A percentile compares a stretch with the other conserved stretches of the same genome.
phyloP scores from a whole-genome alignment of 2,329 filamentous ascomycete genomes.

The Coniochaeta sp. region DNA sequence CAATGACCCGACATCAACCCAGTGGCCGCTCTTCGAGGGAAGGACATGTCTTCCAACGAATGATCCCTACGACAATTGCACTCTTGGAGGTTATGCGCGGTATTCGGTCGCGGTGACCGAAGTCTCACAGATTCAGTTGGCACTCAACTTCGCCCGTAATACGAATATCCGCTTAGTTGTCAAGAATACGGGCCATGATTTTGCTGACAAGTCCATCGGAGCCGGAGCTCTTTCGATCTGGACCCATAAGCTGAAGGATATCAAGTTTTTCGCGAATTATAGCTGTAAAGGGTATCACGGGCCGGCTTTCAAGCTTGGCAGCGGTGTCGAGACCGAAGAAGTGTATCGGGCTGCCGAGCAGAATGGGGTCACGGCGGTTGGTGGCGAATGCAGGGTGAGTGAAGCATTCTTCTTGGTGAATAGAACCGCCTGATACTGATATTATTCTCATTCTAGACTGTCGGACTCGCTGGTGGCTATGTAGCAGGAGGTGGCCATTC shows the following conservation, averaged over 20 bases:
- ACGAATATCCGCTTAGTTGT: slow-evolving; percentile 40
- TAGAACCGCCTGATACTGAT: background rate
- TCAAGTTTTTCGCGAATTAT: slow-evolving; percentile 10
- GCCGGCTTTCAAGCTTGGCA: slow-evolving; percentile 27
- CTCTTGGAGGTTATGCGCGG: slow-evolving; percentile 30
- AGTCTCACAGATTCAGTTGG: slow-evolving; percentile 36
- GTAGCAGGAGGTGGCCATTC: slow-evolving; percentile 45
- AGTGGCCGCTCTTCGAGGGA: slow-evolving; percentile 23
- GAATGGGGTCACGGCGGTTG: slow-evolving; percentile 39
- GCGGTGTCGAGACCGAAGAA: slow-evolving; percentile 42
- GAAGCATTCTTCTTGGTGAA: background rate
- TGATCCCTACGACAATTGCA: slow-evolving; percentile 20
- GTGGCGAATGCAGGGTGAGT: slow-evolving; percentile 36
- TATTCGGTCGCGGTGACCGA: slow-evolving; percentile 33
- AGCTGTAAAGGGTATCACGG: slow-evolving; percentile 7
- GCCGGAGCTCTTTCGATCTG: slow-evolving; percentile 23
- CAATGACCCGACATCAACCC: slow-evolving; percentile 22
- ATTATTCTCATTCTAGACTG: slow-evolving; percentile 20
- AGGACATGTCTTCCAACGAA: slow-evolving; percentile 24
- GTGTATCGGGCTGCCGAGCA: slow-evolving; percentile 39
- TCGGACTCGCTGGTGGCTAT: slow-evolving; percentile 40
- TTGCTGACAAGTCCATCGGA: slow-evolving; percentile 26
- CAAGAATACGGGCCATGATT: slow-evolving; percentile 44
- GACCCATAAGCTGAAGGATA: slow-evolving; percentile 22
- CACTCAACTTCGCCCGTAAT: slow-evolving; percentile 37